phyloP scores from a whole-genome alignment of 202 grass and related monocot genomes.

The Saccharum hybrid region DNA sequence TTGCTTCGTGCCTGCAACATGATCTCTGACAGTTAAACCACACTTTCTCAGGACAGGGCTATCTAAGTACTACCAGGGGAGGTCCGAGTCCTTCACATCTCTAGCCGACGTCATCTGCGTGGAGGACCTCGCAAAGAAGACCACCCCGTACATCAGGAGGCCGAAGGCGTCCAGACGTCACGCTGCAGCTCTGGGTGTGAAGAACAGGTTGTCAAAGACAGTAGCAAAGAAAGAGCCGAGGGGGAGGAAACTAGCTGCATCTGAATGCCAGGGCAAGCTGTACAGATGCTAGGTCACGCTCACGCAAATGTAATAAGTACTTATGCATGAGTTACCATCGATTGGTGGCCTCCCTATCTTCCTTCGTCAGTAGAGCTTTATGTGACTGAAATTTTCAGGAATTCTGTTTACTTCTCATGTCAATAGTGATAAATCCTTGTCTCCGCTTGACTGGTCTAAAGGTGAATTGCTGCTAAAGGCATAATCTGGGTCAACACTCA shows the following conservation, averaged over 20 bases:
- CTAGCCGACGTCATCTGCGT: constrained; percentile 52
- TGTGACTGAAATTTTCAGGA: neutral
- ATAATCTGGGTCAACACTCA: neutral
- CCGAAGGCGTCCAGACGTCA: constrained; percentile 39
- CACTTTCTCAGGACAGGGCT: constrained; percentile 65
- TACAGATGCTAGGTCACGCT: constrained; percentile 20
- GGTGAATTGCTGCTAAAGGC: neutral
- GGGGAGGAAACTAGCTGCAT: constrained; percentile 25
- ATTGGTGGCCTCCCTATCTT: neutral
- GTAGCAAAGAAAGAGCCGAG: constrained; percentile 50
- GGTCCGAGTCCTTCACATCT: constrained; percentile 72
- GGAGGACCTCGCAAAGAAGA: constrained; percentile 67
- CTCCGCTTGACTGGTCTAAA: neutral
- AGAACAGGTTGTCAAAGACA: constrained; percentile 8
- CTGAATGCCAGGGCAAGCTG: neutral
- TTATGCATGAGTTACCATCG: neutral
- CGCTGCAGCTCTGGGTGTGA: neutral
- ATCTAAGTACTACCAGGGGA: constrained; percentile 67
- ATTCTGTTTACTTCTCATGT: neutral
- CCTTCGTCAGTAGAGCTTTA: neutral
- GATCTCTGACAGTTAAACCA: constrained; percentile 34
- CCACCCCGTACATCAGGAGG: constrained; percentile 45
- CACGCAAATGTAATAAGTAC: constrained; percentile 20
- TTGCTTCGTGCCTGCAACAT: neutral
- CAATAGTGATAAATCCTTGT: neutral